Evolutionary conservation across 257 asterid species (phyloP).

Genomic region (Phtheirospermum japonicum): DNA sequence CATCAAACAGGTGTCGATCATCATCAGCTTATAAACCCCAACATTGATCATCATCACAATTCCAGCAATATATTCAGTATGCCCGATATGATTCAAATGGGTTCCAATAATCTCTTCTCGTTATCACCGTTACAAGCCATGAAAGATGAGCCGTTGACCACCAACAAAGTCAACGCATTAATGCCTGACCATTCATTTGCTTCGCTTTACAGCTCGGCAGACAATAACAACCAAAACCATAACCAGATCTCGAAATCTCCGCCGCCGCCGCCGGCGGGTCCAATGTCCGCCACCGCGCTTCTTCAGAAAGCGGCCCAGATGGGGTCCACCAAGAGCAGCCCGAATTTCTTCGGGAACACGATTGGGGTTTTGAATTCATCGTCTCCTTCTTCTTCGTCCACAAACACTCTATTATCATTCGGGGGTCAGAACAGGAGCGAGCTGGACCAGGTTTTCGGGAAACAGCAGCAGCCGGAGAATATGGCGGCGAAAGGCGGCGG

Average conservation of each 20-base stretch:
- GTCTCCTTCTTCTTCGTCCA: slow-evolving; percentile 47
- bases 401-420: slow-evolving; percentile 25
- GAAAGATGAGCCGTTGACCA: slow-evolving; percentile 40
- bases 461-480: slow-evolving; percentile 34
- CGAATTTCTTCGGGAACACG: slow-evolving; percentile 44
- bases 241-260: slow-evolving; percentile 27
- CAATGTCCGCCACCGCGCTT: slow-evolving; percentile 91
- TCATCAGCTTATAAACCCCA: slow-evolving; percentile 19
- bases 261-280: slow-evolving; percentile 37
- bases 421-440: slow-evolving; percentile 38
- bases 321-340: slow-evolving; percentile 66
- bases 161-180: slow-evolving; percentile 11
- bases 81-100: slow-evolving; percentile 52
- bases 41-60: slow-evolving; percentile 22
- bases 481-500: slow-evolving; percentile 4
- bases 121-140: too few relatives aligned
- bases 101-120: too few relatives aligned
- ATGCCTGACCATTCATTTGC: slow-evolving; percentile 43
- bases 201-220: slow-evolving; percentile 32
- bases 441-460: slow-evolving; percentile 42
- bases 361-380: too few relatives aligned
- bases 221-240: not conserved
- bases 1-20: slow-evolving; percentile 33
- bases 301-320: slow-evolving; percentile 87
- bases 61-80: slow-evolving; percentile 30